Conservation (phyloP, 768 basidiomycete species). For the Pleurotus djamor region DNA sequence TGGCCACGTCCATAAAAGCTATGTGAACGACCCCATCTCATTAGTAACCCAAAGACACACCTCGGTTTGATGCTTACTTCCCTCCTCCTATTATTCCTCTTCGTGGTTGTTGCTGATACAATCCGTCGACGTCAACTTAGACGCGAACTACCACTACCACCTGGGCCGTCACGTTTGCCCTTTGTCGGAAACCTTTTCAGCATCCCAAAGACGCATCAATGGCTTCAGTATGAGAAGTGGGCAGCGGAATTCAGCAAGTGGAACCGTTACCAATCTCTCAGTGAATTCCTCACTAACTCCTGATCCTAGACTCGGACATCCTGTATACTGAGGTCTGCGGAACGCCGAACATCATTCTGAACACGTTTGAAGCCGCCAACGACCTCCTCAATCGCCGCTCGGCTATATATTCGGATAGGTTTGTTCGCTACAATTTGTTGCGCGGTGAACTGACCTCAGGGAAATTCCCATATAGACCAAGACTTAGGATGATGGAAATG, state of each 20-base stretch:
- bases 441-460: neutral
- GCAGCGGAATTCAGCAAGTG: constrained; percentile 11
- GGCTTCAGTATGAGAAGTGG: constrained; percentile 17
- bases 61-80: no score
- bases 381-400: constrained; percentile 58
- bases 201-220: constrained; percentile 16
- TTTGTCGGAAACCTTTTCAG: constrained; percentile 22
- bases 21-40: no score
- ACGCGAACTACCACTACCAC: constrained; percentile 6
- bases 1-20: no score
- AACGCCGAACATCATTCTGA: constrained; percentile 44
- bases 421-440: constrained; percentile 29
- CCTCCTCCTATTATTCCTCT: no score
- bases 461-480: neutral
- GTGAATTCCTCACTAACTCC: neutral
- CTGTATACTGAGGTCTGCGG: constrained; percentile 51
- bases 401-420: constrained; percentile 52
- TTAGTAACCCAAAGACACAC: no score
- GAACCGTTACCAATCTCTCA: neutral
- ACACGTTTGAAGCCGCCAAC: constrained; percentile 38
- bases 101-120: no score
- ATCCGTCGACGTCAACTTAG: no score
- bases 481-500: constrained; percentile 41
- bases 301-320: constrained; percentile 25
- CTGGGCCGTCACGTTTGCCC: constrained; percentile 13